Evolutionary conservation across 257 asterid genomes (phyloP).

Genomic region (Solanum clarkiae): DNA sequence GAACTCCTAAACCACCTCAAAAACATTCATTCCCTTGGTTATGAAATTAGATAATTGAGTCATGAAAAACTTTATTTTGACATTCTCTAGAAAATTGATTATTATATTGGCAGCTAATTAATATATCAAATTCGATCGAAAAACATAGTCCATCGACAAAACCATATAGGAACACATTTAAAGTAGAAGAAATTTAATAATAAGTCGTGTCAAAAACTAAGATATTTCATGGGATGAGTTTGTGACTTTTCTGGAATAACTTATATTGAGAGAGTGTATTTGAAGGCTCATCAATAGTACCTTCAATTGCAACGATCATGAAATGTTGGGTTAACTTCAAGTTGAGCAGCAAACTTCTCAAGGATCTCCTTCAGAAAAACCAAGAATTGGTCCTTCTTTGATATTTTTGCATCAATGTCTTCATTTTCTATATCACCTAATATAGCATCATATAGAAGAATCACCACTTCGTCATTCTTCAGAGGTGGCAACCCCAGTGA

Average conservation of each 20-base stretch:
- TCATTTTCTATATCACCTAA: slow-evolving; percentile 17
- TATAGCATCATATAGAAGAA: slow-evolving; percentile 26
- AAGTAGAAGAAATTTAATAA: background rate
- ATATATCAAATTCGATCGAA: background rate
- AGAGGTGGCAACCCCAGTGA: slow-evolving; percentile 40
- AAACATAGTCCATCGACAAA: background rate
- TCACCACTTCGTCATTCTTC: slow-evolving; percentile 26
- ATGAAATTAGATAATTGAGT: background rate
- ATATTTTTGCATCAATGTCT: background rate
- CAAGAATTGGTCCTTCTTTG: slow-evolving; percentile 11
- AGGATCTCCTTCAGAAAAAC: slow-evolving; percentile 28
- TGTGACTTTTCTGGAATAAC: background rate
- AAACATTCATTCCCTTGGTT: background rate
- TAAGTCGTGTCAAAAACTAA: background rate
- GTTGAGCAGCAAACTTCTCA: slow-evolving; percentile 37
- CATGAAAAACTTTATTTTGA: background rate
- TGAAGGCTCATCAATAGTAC: background rate
- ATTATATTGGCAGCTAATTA: background rate
- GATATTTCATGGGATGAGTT: background rate
- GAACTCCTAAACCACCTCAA: background rate
- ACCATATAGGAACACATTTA: background rate
- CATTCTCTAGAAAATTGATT: background rate
- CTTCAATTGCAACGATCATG: slow-evolving; percentile 17
- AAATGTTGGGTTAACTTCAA: slow-evolving; percentile 39
- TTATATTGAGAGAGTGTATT: background rate